Base-by-base conservation (phyloP, 768 basidiomycete species). In the Royoungia palumana region DNA sequence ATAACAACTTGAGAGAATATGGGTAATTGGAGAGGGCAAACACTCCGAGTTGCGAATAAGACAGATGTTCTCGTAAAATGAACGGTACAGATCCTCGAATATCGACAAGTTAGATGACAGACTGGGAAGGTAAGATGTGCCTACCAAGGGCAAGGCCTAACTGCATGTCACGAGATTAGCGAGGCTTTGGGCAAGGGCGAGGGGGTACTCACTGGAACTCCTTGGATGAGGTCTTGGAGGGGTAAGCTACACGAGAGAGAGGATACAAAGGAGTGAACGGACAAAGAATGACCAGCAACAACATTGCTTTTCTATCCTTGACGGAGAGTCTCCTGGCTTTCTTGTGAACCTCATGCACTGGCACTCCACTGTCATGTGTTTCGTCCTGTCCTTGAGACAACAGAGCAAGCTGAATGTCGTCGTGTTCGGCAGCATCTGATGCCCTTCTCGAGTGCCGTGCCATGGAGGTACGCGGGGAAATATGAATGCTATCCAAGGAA, bases 1-100 rank as follows among this genome's bases (percentile, higher is more conserved):
- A 98, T 55, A 98, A 68, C 52, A 99, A 70, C 72, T 99, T 99
- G 61, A 99, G 81, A 19, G 93, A 96, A 73, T 98, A 99, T 5
- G 93, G 93, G 70, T 94, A 95, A 61, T 85, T 87, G 41, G 91
- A 86, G 22, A 99, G 75, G 35, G 93, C 88, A 71, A 99, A 97
- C 9, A 94, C 82, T 54, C 87, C 95, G 49, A 99, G 80, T 71
- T 98, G 93, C 30, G 94, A 95, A 73, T 99, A 99, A 27, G 95
- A 96, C 53, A 99, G 69, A 70, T 95, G 89, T 62, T 96, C 86
- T 70, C 89, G 88, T 46, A 98, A 79, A 69, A 98, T 82, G 75
- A 98, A 98, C 19, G 96, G 95, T 6, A 99, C 81, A 34, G 95
- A 97, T 55, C 96, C 95, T 90, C 46, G 17, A 53, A 25, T 30